Base-by-base conservation (phyloP, 2,329 filamentous ascomycete genomes). In the Hymenoscyphus scutula region DNA sequence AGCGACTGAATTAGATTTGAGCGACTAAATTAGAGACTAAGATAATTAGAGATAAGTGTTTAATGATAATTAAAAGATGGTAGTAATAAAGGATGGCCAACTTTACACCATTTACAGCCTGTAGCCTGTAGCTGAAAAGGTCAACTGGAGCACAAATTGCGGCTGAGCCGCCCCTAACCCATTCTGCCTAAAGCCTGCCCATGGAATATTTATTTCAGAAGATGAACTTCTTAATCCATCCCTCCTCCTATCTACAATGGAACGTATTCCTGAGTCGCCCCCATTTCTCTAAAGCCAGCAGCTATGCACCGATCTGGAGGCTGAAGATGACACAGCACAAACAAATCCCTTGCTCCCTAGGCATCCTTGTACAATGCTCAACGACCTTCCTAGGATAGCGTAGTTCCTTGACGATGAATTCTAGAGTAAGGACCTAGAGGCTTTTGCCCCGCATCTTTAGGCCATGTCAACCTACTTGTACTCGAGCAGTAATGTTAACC, bases 391-490 rank as follows among this genome's bases (percentile, higher is more conserved):
- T 41, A n/a, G 15, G 37, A 41, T 41, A n/a, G 37, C 37, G 37
- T 3, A 41, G 13, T 41, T 41, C 37, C 37, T 41, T n/a, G 37
- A 41, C n/a, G 15, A 41, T 41, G 15, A 41, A n/a, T 41, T 41
- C 37, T 41, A 2, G 37, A 41, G 37, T 3, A 41, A 17, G 37
- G 19, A 53, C 48, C 48, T 53, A 11, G 19, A 53, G 25, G 13
- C 19, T 8, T 25, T 53, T 25, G 48, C 48, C 17, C 48, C 58
- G 53, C 19, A 38, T 3, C 58, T 59, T 38, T 59, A 27, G 58
- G 1, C 37, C 25, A 45, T 59, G 37, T 32, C 58, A 4, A 59
- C 41, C 23, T n/a, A n/a, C n/a, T n/a, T n/a, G n/a, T 30, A 53
- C 11, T 53, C 29, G 1, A 59, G 58, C 25, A 37, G n/a, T 23